Evolutionary conservation across 495 filamentous ascomycete species (phyloP).

Genomic region (Poronia punctata): DNA sequence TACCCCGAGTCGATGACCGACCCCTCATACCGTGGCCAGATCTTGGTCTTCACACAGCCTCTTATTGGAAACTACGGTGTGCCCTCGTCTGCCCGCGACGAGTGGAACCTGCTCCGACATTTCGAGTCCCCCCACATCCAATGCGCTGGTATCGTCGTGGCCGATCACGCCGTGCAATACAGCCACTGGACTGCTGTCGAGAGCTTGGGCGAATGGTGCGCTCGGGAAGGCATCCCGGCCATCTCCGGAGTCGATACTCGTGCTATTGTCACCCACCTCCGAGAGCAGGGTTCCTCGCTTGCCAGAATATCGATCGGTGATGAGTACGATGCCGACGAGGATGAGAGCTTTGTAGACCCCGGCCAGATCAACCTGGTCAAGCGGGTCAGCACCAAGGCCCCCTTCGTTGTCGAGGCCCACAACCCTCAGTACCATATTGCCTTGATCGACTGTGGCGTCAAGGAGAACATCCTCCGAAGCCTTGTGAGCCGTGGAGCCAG

Average conservation of each 20-base stretch:
- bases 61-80: constrained; percentile 98
- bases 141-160: constrained; percentile 89
- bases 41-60: constrained; percentile 97
- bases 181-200: constrained; percentile 98
- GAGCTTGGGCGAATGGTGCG: constrained; percentile 88
- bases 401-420: constrained; percentile 82
- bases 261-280: constrained; percentile 89
- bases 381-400: constrained; percentile 92
- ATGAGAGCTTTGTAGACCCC: constrained; percentile 91
- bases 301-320: constrained; percentile 93
- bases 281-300: constrained; percentile 92
- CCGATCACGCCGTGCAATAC: constrained; percentile 87
- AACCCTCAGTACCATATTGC: constrained; percentile 83
- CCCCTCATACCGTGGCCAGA: constrained; percentile 97
- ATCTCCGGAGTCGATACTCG: constrained; percentile 97
- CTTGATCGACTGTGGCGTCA: constrained; percentile 95
- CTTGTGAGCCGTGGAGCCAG: constrained; percentile 80
- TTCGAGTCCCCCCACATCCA: constrained; percentile 97
- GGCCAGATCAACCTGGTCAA: constrained; percentile 94
- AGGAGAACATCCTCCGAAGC: constrained; percentile 97
- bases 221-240: constrained; percentile 88
- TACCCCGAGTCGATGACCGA: constrained; percentile 99
- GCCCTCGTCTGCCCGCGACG: constrained; percentile 67
- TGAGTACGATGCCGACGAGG: constrained; percentile 97
- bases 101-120: constrained; percentile 76